Evolutionary conservation across 2,329 filamentous ascomycete genomes (phyloP).

Genomic region (Calycina marina): DNA sequence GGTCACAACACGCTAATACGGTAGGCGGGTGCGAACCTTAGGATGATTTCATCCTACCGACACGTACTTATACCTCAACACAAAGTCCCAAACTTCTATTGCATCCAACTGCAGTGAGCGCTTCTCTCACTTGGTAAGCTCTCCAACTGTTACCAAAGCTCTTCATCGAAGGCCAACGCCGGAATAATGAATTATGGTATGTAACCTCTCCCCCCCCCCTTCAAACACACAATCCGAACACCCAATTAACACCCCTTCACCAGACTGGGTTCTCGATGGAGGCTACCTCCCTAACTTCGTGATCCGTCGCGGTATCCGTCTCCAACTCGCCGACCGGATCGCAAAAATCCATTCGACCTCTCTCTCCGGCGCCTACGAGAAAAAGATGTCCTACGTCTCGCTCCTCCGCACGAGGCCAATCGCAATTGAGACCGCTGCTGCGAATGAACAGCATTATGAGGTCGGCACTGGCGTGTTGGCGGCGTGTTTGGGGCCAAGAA

Average conservation of each 20-base stretch:
- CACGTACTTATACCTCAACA: too few species aligned
- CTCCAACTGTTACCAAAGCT: too few species aligned
- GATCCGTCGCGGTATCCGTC: conserved; percentile 50
- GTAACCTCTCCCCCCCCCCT: neutral
- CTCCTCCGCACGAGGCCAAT: conserved; percentile 45
- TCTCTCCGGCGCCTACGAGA: conserved; percentile 35
- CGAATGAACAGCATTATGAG: conserved; percentile 61
- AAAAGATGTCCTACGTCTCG: conserved; percentile 50
- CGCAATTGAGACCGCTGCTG: conserved; percentile 49
- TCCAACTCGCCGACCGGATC: conserved; percentile 48
- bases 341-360: conserved; percentile 37
- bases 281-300: conserved; percentile 49
- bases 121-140: neutral
- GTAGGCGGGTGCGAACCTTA: too few species aligned
- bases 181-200: conserved; percentile 19
- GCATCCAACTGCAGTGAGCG: neutral
- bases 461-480: conserved; percentile 50
- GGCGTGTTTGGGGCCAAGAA: conserved; percentile 48
- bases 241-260: neutral
- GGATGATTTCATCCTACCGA: too few species aligned
- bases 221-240: too few species aligned
- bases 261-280: conserved; percentile 45
- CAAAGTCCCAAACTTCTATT: too few species aligned
- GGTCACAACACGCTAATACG: too few species aligned
- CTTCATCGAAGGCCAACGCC: too few species aligned